phyloP scores from a whole-genome alignment of 306 rosid genomes.

The Castanopsis chinensis region DNA sequence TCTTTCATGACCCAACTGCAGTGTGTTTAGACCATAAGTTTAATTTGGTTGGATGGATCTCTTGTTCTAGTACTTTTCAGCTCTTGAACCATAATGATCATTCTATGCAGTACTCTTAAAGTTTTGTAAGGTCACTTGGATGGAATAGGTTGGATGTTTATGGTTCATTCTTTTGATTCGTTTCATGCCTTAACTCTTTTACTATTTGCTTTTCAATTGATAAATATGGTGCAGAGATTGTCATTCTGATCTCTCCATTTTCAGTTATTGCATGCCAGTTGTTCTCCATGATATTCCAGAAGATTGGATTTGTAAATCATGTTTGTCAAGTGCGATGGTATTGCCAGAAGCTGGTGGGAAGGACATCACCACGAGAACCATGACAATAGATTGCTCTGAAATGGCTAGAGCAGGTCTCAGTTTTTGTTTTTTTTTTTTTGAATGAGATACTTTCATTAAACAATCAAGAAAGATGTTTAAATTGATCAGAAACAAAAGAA shows the following conservation, averaged over 20 bases:
- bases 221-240: neutral
- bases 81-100: neutral
- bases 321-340: conserved; percentile 16
- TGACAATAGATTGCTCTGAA: neutral
- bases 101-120: conserved; percentile 1
- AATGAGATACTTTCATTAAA: no score
- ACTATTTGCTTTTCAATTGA: neutral
- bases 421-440: neutral
- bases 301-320: conserved; percentile 61
- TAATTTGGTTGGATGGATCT: neutral
- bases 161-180: neutral
- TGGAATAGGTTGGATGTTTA: neutral
- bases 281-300: conserved; percentile 11
- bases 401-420: neutral
- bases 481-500: no score
- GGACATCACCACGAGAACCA: neutral
- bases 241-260: conserved; percentile 6
- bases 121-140: conserved; percentile 5
- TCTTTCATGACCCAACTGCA: conserved; percentile 2
- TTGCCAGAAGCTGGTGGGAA: conserved; percentile 2
- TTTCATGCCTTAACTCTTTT: neutral
- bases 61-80: neutral
- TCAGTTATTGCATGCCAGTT: conserved; percentile 62
- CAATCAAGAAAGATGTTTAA: no score
- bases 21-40: neutral